Evolutionary conservation across 768 basidiomycete genomes (phyloP), one percentile per base, ranked within the genome.

Genomic region (Phlebiopsis flavidoalba): DNA sequence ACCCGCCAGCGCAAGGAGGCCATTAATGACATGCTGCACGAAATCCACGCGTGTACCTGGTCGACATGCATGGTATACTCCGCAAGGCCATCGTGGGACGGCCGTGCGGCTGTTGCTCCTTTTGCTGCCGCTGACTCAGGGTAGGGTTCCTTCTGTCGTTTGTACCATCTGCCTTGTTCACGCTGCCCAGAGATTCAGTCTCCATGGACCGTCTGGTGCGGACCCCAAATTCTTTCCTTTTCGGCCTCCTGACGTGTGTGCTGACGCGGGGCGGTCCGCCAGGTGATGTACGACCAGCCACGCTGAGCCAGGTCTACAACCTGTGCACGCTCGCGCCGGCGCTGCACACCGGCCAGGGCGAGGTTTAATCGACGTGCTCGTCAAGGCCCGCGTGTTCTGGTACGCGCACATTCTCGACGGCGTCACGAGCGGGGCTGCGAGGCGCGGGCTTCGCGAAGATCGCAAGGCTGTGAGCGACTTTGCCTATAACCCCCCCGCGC

Each of bases 391-490:
- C 33, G 79, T 95, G 35, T 95, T 93, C 71, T 96, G 93, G 91
- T 96, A 94, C 66, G 85, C 89, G 7, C 84, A 93, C 63, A 83
- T 89, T 24, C 87, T 91, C 61, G 95, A 96, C 73, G 91, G 92
- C 31, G 81, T 95, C 21, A 84, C 85, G 1, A 89, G 84, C 8
- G 95, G n/a, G 88, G 21, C 79, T 95, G 60, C 81, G 86, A 53
- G 95, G 95, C n/a, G n/a, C n/a, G n/a, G 88, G 92, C 2, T n/a
- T n/a, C n/a, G n/a, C 87, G 92, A n/a, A n/a, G 43, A 79, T 96
- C n/a, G n/a, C n/a, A 51, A 77, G 88, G 50, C 73, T 96, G 92
- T 93, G 75, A 66, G 91, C 64, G n/a, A 10, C 21, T 46, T 17
- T 40, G 33, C 36, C n/a, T n/a, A n/a, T n/a, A n/a, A 58, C 46